Conservation (phyloP, 257 asterid species). For the Anisodus tanguticus region DNA sequence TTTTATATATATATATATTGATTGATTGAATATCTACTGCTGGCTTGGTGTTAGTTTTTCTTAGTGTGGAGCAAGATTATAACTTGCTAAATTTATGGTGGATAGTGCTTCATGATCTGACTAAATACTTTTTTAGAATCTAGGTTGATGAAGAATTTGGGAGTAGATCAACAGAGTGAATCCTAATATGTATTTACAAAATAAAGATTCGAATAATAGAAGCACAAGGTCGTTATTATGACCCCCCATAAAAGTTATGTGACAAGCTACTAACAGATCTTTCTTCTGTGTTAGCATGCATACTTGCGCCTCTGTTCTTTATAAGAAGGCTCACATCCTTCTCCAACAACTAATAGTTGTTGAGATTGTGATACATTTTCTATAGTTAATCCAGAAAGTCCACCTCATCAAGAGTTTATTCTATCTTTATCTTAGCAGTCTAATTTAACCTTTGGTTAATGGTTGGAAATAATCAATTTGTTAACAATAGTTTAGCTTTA, state of each 20-base stretch:
- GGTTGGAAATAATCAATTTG: neutral
- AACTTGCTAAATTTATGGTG: neutral
- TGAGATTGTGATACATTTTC: neutral
- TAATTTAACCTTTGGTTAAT: neutral
- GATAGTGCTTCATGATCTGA: slow-evolving; percentile 1
- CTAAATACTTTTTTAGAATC: neutral
- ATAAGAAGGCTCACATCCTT: neutral
- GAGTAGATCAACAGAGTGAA: neutral
- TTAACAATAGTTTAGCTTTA: neutral
- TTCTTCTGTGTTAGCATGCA: slow-evolving; percentile 1
- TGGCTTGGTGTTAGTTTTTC: neutral
- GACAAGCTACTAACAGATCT: neutral
- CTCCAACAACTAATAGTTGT: neutral
- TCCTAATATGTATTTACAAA: neutral
- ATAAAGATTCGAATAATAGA: neutral
- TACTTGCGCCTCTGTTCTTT: neutral
- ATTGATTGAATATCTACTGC: slow-evolving; percentile 18
- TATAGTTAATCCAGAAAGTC: neutral
- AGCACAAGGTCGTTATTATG: neutral
- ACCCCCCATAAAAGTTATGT: neutral
- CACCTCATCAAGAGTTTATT: neutral
- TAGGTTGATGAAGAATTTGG: neutral
- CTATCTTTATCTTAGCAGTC: neutral
- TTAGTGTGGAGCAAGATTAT: neutral
- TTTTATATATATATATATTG: too few species aligned